phyloP scores from a whole-genome alignment of 1,139 yeast species.

The Sugiyamaella xylanicola region DNA sequence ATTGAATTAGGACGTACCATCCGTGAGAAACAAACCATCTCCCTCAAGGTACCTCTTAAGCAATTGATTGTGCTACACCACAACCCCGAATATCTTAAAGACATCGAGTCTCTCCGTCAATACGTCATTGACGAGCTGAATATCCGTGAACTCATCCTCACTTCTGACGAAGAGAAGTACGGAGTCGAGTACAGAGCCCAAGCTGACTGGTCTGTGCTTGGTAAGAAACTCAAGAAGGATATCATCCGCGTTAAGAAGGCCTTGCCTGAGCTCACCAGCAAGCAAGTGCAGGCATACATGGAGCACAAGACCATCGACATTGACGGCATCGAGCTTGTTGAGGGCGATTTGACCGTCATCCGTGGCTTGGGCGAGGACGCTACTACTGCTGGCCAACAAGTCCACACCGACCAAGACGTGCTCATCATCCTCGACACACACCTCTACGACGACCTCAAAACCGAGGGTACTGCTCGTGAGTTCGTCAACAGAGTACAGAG shows the following conservation, averaged over 20 bases:
- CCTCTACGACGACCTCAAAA: conserved; percentile 81
- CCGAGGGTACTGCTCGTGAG: conserved; percentile 96
- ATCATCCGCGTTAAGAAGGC: conserved; percentile 94
- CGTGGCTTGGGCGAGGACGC: conserved; percentile 78
- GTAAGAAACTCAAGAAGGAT: conserved; percentile 94
- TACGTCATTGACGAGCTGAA: conserved; percentile 91
- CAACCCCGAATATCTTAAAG: conserved; percentile 71
- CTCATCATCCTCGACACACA: conserved; percentile 87
- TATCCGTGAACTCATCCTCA: conserved; percentile 82
- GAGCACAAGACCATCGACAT: conserved; percentile 74
- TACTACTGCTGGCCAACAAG: conserved; percentile 68
- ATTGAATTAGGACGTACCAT: conserved; percentile 95
- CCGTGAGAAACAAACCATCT: conserved; percentile 92
- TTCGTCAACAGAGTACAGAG: conserved; percentile 96
- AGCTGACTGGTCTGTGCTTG: conserved; percentile 99
- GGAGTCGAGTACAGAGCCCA: conserved; percentile 91
- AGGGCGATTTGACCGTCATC: conserved; percentile 86
- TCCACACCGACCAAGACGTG: conserved; percentile 86
- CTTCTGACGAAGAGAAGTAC: conserved; percentile 87
- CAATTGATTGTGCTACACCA: conserved; percentile 83
- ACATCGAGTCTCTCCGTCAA: conserved; percentile 72
- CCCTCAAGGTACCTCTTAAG: conserved; percentile 93
- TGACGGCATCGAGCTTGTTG: conserved; percentile 83
- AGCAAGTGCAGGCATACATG: conserved; percentile 77
- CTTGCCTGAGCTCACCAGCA: conserved; percentile 76